These are phyloP conservation scores for Tritrichomonas musculus DNA, from an alignment of 208 protist genomes.

Conservation along the genomic window DNA sequence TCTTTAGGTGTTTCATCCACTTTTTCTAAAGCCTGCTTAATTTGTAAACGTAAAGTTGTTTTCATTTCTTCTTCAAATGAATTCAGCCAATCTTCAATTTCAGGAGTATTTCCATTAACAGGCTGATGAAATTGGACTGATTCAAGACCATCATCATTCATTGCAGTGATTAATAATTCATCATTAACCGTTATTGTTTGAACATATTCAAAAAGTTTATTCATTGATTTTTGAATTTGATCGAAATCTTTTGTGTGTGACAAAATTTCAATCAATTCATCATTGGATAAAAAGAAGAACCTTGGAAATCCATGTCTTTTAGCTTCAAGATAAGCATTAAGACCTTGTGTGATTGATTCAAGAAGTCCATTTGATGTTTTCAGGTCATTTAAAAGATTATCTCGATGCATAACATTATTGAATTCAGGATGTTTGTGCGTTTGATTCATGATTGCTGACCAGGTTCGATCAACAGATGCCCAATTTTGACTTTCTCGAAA, in stretches of 20 bases:
- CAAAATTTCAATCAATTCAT: conserved; percentile 91
- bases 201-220: conserved; percentile 93
- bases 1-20: conserved; percentile 57
- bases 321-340: conserved; percentile 72
- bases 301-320: conserved; percentile 66
- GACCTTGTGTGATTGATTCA: conserved; percentile 69
- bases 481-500: conserved; percentile 74
- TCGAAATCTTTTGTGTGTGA: conserved; percentile 84
- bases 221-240: conserved; percentile 87
- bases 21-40: not conserved
- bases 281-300: conserved; percentile 87
- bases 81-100: conserved; percentile 92
- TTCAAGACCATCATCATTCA: conserved; percentile 54
- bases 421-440: conserved; percentile 56
- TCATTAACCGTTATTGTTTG: conserved; percentile 58
- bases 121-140: conserved; percentile 43
- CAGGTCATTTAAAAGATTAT: conserved; percentile 75
- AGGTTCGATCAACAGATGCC: conserved; percentile 49
- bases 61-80: conserved; percentile 69
- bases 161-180: conserved; percentile 61
- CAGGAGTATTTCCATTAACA: conserved; percentile 49
- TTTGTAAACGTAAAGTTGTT: not conserved
- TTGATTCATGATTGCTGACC: conserved; percentile 50
- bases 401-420: conserved; percentile 72
- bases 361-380: conserved; percentile 66